Base-by-base conservation (phyloP, 495 filamentous ascomycete species). In the Bacidia gigantensis region DNA sequence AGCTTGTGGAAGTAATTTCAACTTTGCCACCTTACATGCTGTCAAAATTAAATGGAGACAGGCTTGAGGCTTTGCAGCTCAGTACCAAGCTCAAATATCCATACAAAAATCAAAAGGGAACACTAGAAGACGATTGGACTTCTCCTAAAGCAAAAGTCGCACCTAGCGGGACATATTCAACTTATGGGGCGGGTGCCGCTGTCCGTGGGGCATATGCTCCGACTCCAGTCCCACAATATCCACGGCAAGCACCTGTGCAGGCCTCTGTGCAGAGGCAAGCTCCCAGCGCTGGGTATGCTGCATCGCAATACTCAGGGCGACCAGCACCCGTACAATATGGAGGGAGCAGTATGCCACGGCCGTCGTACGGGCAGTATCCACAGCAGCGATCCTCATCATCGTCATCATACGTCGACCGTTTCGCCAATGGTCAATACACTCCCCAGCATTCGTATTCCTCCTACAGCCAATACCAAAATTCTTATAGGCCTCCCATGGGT, bases 51-150 rank as follows among this genome's bases (percentile, higher is more conserved):
- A 78, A 94, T 61, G 84, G 86, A 29, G 84, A 94, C 60, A 85
- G 87, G 62, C 65, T 95, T 9, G 84, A 77, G 3, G 84, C 86
- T 20, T 70, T 96, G 11, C 84, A 82, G 51, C 79, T 96, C 60
- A 89, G 84, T 66, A 83, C 80, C n/a, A 87, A 81, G 68, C 77
- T 95, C 25, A 66, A 86, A 52, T 60, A 90, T 46, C 78, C 83
- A 29, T 79, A 70, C 22, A 81, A 79, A 39, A 78, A 85, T 60
- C 85, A 85, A 56, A 76, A 72, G 48, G 89, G 89, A 2, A 80
- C 82, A 12, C 84, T 95, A 82, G 88, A 95, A 60, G 86, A 89
- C 62, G 88, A 94, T 57, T 86, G 90, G 54, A 67, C 69, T 45
- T 65, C 66, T 12, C 48, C 66, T 67, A 56, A 65, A 68, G 51